Conservation (phyloP, 352 stramenopile species). For the Saprolegnia diclina region DNA sequence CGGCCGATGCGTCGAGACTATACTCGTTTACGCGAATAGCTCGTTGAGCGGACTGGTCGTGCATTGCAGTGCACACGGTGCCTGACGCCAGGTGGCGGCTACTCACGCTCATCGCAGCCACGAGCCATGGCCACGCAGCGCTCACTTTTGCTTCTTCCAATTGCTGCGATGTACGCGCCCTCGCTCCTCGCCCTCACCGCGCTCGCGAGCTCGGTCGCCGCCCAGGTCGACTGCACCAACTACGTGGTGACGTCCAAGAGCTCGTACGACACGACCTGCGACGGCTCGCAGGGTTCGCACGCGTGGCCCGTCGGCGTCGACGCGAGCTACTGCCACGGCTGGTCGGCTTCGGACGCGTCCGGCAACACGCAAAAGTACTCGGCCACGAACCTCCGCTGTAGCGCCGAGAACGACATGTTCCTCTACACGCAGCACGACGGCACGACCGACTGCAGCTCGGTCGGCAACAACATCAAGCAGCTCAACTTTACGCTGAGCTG, state of each 20-base stretch:
- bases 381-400: conserved; percentile 17
- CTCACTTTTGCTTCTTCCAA: neutral
- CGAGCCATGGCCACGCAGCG: neutral
- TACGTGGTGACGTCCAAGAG: conserved; percentile 18
- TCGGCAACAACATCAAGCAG: conserved; percentile 10
- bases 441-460: conserved; percentile 15
- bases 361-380: conserved; percentile 18
- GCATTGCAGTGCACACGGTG: too few species aligned
- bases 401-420: conserved; percentile 8
- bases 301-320: conserved; percentile 14
- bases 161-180: neutral
- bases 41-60: too few species aligned
- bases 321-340: conserved; percentile 25
- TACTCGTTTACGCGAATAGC: too few species aligned
- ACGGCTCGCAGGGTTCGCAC: conserved; percentile 11
- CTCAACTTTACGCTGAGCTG: conserved; percentile 22
- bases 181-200: neutral
- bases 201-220: neutral
- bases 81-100: too few species aligned
- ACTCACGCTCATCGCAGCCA: too few species aligned
- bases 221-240: neutral
- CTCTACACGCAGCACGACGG: conserved; percentile 21
- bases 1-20: too few species aligned
- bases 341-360: conserved; percentile 13
- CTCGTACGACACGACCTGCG: conserved; percentile 16